Evolutionary conservation across 2,329 filamentous ascomycete species (phyloP), one percentile per base, ranked within the genome.

Genomic region (Trichoderma lentiforme): DNA sequence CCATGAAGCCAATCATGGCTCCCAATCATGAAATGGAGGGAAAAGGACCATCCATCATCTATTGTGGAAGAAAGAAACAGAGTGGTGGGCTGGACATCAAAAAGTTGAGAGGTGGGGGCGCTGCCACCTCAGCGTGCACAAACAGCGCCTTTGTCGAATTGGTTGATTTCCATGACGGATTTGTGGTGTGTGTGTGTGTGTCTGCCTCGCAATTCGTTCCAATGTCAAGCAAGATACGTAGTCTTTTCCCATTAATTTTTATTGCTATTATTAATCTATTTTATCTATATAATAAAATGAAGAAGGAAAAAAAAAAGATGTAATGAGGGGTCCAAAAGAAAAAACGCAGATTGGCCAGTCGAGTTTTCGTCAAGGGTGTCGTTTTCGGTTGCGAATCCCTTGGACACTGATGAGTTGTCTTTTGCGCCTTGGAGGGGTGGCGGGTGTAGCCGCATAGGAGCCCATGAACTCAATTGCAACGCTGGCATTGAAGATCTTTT

Each of bases 121-220:
- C 34, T 69, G 66, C 66, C 66, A 69, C 28, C 53, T 69, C 66
- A 69, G 66, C 66, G 66, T 61, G 28, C 56, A 69, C 53, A 69
- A 60, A 61, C 53, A 51, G 56, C 53, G 57, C 64, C 32, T 8
- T 67, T 9, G 14, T 39, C 9, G 28, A 28, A 26, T 57, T 24
- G 43, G 43, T 53, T 65, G 28, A n/a, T 12, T n/a, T 56, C 43
- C 30, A 21, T 43, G 53, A 56, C 11, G 57, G n/a, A 34, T 60
- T 34, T 21, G 28, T 30, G 18, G 57, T 58, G 57, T 51, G 57
- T 32, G 28, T 58, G 14, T 28, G 28, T 32, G 36, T 56, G 21
- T 60, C 28, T 21, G 18, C 0, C 11, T 21, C 18, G 32, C 47
- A 30, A 65, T 58, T 43, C 51, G 24, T 21, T 39, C n/a, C 34